phyloP scores from a whole-genome alignment of 306 rosid genomes.

The Mimosa pudica region DNA sequence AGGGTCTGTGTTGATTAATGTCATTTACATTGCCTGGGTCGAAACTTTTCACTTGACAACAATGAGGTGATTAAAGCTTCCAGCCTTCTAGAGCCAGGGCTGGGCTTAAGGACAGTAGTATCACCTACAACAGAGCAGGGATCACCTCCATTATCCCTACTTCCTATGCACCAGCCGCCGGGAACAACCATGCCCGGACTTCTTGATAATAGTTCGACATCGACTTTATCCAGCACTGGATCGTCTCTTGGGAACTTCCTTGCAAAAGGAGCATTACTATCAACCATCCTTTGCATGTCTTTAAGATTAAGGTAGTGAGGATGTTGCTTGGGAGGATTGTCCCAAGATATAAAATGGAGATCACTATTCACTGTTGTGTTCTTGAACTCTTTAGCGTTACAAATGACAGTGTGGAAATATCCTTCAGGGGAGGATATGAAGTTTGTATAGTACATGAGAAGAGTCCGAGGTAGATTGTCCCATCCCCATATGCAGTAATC shows the following conservation, averaged over 20 bases:
- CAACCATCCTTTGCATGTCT: conserved; percentile 70
- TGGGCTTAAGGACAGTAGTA: conserved; percentile 69
- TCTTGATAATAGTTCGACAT: conserved; percentile 63
- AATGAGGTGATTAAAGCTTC: conserved; percentile 71
- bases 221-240: conserved; percentile 79
- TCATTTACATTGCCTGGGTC: conserved; percentile 85
- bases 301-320: conserved; percentile 79
- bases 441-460: conserved; percentile 91
- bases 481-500: conserved; percentile 99
- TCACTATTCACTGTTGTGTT: conserved; percentile 95
- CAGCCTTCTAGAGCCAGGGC: conserved; percentile 76
- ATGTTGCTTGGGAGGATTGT: conserved; percentile 99
- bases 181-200: conserved; percentile 76
- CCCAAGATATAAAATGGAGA: conserved; percentile 96
- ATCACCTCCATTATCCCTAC: conserved; percentile 74
- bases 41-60: conserved; percentile 69
- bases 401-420: conserved; percentile 93
- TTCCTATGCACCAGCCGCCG: conserved; percentile 98
- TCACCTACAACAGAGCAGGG: conserved; percentile 71
- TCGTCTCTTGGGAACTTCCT: conserved; percentile 82
- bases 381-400: conserved; percentile 89
- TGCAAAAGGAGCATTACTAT: conserved; percentile 92
- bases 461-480: conserved; percentile 96
- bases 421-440: conserved; percentile 97
- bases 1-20: conserved; percentile 16